A percentile compares a stretch with the other conserved stretches of the same genome.
Evolutionary conservation across 73 alveolate genomes (phyloP).

Genomic region (Vitrella brassicaformis): DNA sequence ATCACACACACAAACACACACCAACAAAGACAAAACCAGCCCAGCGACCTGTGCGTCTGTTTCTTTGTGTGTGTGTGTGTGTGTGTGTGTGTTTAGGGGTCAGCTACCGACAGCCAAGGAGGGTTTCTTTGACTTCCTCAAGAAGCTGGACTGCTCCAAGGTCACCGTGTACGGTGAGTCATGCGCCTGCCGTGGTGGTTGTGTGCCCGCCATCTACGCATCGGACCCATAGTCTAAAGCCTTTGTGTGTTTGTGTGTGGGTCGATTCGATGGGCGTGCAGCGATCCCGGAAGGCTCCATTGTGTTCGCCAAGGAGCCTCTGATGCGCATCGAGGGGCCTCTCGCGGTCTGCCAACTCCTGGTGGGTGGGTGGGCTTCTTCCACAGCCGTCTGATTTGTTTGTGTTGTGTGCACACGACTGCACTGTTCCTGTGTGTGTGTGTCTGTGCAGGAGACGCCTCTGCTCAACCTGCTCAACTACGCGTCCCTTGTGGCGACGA

Average conservation of each 20-base stretch:
- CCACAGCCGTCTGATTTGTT: too few relatives aligned
- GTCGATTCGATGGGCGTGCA: too few relatives aligned
- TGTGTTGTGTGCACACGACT: too few relatives aligned
- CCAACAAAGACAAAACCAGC: neutral
- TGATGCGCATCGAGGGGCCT: constrained; percentile 50
- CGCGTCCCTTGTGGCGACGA: constrained; percentile 68
- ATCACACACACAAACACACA: neutral
- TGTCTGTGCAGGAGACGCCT: constrained; percentile 68
- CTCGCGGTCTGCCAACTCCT: neutral
- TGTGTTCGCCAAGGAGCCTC: constrained; percentile 54
- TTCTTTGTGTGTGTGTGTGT: neutral
- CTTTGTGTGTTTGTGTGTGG: too few relatives aligned
- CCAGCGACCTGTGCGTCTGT: neutral
- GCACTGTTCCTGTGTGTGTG: too few relatives aligned
- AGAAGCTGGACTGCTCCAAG: constrained; percentile 16
- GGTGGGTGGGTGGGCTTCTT: too few relatives aligned
- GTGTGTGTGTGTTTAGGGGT: neutral
- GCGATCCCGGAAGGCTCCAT: constrained; percentile 51
- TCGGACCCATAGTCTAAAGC: too few relatives aligned
- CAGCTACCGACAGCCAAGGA: constrained; percentile 44
- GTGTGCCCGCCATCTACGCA: too few relatives aligned
- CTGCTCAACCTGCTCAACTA: constrained; percentile 62
- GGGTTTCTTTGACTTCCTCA: constrained; percentile 54
- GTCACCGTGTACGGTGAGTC: constrained; percentile 37
- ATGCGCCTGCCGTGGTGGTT: neutral